Percentiles rank a stretch among this genome's conserved stretches.
phyloP scores from a whole-genome alignment of 768 basidiomycete species.

The Auriscalpium orientale region DNA sequence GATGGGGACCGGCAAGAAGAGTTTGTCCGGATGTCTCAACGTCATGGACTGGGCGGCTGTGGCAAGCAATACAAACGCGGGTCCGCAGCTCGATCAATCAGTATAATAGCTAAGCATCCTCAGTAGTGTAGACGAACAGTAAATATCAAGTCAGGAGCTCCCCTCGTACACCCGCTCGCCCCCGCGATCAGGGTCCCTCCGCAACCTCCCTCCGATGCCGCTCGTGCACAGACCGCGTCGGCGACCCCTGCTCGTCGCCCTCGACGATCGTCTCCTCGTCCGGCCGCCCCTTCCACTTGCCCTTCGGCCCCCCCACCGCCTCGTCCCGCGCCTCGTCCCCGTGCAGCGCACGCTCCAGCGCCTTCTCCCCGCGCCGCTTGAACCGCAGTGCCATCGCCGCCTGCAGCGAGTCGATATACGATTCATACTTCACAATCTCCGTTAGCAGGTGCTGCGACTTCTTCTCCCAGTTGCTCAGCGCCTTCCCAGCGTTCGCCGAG shows the following conservation, averaged over 20 bases:
- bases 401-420: slow-evolving; percentile 87
- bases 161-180: too few relatives aligned
- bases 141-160: too few relatives aligned
- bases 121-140: too few relatives aligned
- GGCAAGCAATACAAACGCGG: too few relatives aligned
- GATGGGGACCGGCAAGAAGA: too few relatives aligned
- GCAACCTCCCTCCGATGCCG: slow-evolving; percentile 39
- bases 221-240: background rate
- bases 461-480: slow-evolving; percentile 87
- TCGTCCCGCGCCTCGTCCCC: slow-evolving; percentile 6
- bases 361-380: slow-evolving; percentile 88
- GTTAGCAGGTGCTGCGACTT: slow-evolving; percentile 83
- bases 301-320: slow-evolving; percentile 21
- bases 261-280: slow-evolving; percentile 42
- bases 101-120: too few relatives aligned
- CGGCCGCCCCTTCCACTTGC: slow-evolving; percentile 33
- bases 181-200: slow-evolving; percentile 14
- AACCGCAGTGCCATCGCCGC: slow-evolving; percentile 76
- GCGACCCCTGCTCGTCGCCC: slow-evolving; percentile 30
- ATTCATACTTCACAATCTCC: slow-evolving; percentile 93
- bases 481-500: slow-evolving; percentile 65
- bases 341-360: slow-evolving; percentile 51
- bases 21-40: too few relatives aligned
- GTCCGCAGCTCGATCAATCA: too few relatives aligned
- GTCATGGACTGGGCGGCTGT: too few relatives aligned